Conservation (phyloP, 1,284 basidiomycete genomes). For the Porogramme epimiltina region DNA sequence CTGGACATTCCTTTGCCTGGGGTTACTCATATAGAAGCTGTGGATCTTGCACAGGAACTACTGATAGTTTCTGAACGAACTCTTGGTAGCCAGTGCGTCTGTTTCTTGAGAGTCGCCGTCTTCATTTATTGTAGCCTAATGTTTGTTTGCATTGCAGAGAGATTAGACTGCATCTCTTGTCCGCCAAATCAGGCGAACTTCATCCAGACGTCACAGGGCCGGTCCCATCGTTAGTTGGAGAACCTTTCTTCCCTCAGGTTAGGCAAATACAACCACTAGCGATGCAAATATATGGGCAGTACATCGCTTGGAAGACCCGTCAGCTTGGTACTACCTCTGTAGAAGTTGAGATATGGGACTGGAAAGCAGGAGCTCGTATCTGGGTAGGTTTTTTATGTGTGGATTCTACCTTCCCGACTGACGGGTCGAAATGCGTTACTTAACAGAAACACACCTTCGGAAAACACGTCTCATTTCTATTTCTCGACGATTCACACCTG, state of each 20-base stretch:
- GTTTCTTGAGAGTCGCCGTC: too few relatives aligned
- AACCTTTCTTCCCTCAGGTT: not conserved
- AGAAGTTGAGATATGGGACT: conserved; percentile 7
- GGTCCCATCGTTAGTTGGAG: not conserved
- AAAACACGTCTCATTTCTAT: conserved; percentile 3
- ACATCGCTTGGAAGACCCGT: conserved; percentile 3
- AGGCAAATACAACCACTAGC: not conserved
- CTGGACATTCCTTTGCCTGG: not conserved
- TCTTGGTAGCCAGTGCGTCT: not conserved
- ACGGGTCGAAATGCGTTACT: not conserved
- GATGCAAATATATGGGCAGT: conserved; percentile 1
- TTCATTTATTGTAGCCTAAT: too few relatives aligned
- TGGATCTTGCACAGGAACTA: conserved; percentile 5
- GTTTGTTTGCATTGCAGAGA: not conserved
- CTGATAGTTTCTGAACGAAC: not conserved
- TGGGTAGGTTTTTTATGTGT: not conserved
- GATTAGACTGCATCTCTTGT: not conserved
- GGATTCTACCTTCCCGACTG: too few relatives aligned
- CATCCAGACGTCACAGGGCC: not conserved
- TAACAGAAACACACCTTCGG: conserved; percentile 1
- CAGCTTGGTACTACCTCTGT: not conserved
- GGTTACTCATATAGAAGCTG: not conserved
- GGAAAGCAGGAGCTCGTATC: not conserved
- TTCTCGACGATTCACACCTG: conserved; percentile 3
- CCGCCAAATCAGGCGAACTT: not conserved